Evolutionary conservation across 2,329 filamentous ascomycete genomes (phyloP).

Genomic region (Pseudogymnoascus sp.): DNA sequence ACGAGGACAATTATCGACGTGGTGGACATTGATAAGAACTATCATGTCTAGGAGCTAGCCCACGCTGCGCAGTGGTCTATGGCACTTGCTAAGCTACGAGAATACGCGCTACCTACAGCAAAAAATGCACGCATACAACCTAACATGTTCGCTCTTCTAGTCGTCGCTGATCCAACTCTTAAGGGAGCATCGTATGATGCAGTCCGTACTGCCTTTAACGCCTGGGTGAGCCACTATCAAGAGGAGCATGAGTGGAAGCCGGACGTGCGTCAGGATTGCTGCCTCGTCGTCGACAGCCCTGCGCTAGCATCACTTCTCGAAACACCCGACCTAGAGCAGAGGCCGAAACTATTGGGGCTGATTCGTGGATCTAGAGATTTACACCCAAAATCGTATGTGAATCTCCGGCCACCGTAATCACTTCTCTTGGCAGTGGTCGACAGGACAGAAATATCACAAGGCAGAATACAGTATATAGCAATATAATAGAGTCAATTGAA

Average conservation of each 20-base stretch:
- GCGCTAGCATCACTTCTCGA: background rate
- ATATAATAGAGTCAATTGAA: no score
- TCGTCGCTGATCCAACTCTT: background rate
- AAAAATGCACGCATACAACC: background rate
- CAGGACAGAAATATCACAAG: no score
- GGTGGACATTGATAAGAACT: no score
- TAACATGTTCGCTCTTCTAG: background rate
- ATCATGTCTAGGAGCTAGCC: no score
- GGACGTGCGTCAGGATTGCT: background rate
- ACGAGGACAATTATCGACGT: no score
- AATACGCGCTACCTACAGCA: background rate
- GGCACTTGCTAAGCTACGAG: background rate
- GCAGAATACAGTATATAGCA: no score
- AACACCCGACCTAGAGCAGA: background rate
- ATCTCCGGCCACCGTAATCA: no score
- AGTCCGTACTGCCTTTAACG: background rate
- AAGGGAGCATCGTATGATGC: background rate
- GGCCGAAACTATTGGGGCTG: background rate
- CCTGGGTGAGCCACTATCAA: background rate
- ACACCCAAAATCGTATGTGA: no score
- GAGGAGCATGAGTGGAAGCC: background rate
- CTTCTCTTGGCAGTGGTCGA: no score
- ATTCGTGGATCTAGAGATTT: no score
- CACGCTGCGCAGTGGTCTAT: background rate
- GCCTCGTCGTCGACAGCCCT: background rate